These are phyloP conservation scores for Circinella umbellata DNA, from an alignment of 371 early-diverging fungal genomes.

Conservation along the genomic window DNA sequence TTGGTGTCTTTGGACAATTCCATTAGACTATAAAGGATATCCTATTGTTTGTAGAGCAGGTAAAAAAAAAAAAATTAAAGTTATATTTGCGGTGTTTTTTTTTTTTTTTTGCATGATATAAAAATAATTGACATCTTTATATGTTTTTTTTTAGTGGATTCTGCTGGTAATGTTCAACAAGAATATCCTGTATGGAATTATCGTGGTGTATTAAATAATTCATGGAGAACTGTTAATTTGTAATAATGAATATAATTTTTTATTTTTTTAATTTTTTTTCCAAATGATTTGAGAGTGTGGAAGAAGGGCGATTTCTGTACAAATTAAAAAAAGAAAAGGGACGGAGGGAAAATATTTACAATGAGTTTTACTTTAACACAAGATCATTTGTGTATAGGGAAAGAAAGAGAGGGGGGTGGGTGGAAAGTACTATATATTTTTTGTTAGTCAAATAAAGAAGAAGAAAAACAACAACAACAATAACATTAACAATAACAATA, in stretches of 20 bases:
- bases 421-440: too few relatives aligned
- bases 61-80: slow-evolving; percentile 28
- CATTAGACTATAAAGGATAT: slow-evolving; percentile 4
- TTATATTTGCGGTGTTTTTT: too few relatives aligned
- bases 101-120: too few relatives aligned
- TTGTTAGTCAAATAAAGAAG: neutral
- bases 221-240: slow-evolving; percentile 45
- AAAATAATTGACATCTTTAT: neutral
- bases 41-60: slow-evolving; percentile 75
- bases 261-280: neutral
- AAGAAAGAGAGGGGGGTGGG: too few relatives aligned
- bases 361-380: too few relatives aligned
- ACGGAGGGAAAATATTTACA: too few relatives aligned
- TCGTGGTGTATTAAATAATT: slow-evolving; percentile 85
- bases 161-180: slow-evolving; percentile 81
- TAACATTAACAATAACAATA: neutral
- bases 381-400: too few relatives aligned
- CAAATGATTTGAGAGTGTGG: too few relatives aligned
- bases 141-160: slow-evolving; percentile 56
- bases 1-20: slow-evolving; percentile 80
- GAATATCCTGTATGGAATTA: slow-evolving; percentile 83
- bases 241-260: neutral
- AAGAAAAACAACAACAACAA: neutral
- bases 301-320: too few relatives aligned
- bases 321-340: too few relatives aligned